Base-by-base conservation (phyloP, 2,329 filamentous ascomycete species). In the Penicillium italicum region DNA sequence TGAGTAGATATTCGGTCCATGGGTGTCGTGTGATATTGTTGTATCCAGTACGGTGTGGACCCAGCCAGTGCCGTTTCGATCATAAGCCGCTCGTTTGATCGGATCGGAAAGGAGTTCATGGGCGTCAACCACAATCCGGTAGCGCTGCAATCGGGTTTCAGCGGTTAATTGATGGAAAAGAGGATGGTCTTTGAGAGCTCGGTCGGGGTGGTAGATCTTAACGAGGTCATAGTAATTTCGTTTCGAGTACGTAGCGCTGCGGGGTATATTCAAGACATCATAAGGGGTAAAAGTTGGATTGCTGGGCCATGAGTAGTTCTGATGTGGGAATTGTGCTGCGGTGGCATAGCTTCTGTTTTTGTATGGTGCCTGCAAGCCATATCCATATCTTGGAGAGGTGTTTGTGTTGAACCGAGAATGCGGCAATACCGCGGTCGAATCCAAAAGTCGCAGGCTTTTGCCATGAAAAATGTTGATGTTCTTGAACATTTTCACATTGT, bases 151-250 rank as follows among this genome's bases (percentile, higher is more conserved):
- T 58, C 88, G 87, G 30, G 83, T 81, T 26, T 83, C 74, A 20
- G 82, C 80, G 0, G 89, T 78, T 12, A 89, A 70, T 8, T 73
- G 72, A 58, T 75, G 74, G 62, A 72, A 71, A 22, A 74, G 61
- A 16, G 70, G 72, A 50, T 78, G 70, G 57, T 77, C 73, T 56
- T 76, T 72, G 56, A 72, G 74, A 59, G 73, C 78, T 56, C 83
- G 84, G 73, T 99, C 94, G 0, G 94, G 94, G 69, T 99, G 94
- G 76, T 99, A 99, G 44, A 95, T 80, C 77, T 97, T 99, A 55
- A 96, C 94, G 50, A 99, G 84, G 68, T 93, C 83, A 74, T 95
- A 94, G 80, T 91, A 99, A 57, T 85, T 85, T 41, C 81, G 77
- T 74, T 99, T 97, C 59, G 84, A 87, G 73, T 99, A 97, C 2